Evolutionary conservation across 371 early-diverging fungal species (phyloP).

Genomic region (Dentiscutata heterogama): DNA sequence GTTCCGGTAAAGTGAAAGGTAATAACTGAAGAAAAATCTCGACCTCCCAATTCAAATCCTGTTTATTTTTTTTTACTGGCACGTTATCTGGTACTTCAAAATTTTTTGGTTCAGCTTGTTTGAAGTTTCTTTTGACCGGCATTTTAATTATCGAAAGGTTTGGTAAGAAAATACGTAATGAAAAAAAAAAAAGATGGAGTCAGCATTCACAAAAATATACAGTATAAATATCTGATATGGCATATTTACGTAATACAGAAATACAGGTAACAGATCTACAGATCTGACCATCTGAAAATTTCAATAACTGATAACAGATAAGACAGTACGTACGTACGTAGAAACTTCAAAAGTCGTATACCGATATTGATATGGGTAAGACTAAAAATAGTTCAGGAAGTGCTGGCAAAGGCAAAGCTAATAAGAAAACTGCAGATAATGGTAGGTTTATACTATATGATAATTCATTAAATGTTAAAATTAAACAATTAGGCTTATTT

Average conservation of each 20-base stretch:
- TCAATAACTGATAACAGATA: too few relatives aligned
- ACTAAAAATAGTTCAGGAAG: slow-evolving; percentile 11
- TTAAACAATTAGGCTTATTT: not conserved
- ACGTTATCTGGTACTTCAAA: not conserved
- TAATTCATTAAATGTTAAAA: not conserved
- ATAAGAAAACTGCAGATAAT: not conserved
- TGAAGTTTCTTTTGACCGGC: slow-evolving; percentile 7
- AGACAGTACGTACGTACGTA: too few relatives aligned
- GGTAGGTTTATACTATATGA: not conserved
- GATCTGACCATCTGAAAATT: too few relatives aligned
- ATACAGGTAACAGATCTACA: too few relatives aligned
- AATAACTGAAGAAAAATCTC: not conserved
- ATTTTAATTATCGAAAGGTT: not conserved
- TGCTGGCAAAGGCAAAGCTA: slow-evolving; percentile 6
- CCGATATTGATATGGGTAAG: slow-evolving; percentile 15
- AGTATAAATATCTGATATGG: too few relatives aligned
- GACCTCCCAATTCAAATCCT: not conserved
- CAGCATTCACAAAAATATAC: too few relatives aligned
- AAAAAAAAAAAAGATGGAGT: not conserved
- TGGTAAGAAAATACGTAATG: not conserved
- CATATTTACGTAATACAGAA: too few relatives aligned
- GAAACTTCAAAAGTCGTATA: too few relatives aligned
- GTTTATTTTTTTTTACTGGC: not conserved
- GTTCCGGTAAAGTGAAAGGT: slow-evolving; percentile 17
- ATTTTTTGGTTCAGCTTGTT: slow-evolving; percentile 5